Conservation (phyloP, 495 filamentous ascomycete genomes). For the Hypoxylon rickii region DNA sequence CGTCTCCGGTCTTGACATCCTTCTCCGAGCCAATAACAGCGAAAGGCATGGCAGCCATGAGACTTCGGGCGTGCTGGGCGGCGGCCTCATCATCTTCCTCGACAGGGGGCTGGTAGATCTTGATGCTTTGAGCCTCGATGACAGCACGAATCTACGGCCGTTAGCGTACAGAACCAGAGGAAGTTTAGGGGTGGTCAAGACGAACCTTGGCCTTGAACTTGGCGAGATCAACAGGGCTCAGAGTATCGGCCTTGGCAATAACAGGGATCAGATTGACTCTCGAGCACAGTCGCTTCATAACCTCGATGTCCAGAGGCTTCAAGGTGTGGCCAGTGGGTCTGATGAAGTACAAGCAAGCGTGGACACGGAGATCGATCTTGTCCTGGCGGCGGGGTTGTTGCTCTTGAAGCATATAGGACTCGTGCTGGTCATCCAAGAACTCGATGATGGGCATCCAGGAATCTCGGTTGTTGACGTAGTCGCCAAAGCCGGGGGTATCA, state of each 20-base stretch:
- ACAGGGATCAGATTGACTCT: constrained; percentile 98
- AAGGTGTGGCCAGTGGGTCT: constrained; percentile 96
- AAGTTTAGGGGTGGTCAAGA: not conserved
- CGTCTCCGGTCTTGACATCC: constrained; percentile 94
- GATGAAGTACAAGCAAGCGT: constrained; percentile 99
- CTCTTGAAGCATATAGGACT: constrained; percentile 99
- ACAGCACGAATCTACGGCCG: constrained; percentile 79
- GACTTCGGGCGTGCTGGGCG: constrained; percentile 86
- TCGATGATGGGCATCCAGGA: constrained; percentile 99
- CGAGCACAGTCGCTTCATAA: constrained; percentile 98
- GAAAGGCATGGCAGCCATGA: constrained; percentile 98
- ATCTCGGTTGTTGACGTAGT: constrained; percentile 99
- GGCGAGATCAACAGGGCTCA: constrained; percentile 87
- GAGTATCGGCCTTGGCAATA: constrained; percentile 96
- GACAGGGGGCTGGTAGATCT: constrained; percentile 96
- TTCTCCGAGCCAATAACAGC: constrained; percentile 99
- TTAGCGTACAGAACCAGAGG: constrained; percentile 33
- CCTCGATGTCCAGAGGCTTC: constrained; percentile 98
- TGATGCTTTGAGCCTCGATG: constrained; percentile 97
- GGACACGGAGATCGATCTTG: constrained; percentile 99
- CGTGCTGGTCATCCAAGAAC: constrained; percentile 99
- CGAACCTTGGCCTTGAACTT: constrained; percentile 90
- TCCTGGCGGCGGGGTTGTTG: constrained; percentile 96
- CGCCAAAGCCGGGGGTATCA: constrained; percentile 97
- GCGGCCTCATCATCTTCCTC: constrained; percentile 98